phyloP scores from a whole-genome alignment of 2,329 filamentous ascomycete genomes.

The Bipolaris victoriae region DNA sequence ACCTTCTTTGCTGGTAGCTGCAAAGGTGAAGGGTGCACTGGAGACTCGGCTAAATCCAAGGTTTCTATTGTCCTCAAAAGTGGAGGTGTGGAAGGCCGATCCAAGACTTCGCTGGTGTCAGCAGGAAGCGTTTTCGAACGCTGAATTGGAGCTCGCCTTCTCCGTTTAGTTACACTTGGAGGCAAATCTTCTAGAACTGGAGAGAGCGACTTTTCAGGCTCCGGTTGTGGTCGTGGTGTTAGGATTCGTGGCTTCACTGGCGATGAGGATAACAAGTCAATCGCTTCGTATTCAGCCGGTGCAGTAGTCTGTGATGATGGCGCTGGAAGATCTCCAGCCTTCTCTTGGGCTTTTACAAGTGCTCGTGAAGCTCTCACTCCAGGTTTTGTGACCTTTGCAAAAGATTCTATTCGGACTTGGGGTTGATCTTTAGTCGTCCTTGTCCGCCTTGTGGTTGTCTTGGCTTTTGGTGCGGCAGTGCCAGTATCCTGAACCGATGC shows the following conservation, averaged over 20 bases:
- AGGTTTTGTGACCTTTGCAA: constrained; percentile 47
- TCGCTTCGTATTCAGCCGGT: constrained; percentile 12
- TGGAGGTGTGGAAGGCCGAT: constrained; percentile 29
- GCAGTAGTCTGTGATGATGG: constrained; percentile 6
- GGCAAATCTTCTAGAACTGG: constrained; percentile 33
- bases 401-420: constrained; percentile 36
- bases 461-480: constrained; percentile 29
- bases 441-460: constrained; percentile 26
- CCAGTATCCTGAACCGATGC: constrained; percentile 28
- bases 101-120: constrained; percentile 11
- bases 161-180: constrained; percentile 39
- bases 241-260: constrained; percentile 20
- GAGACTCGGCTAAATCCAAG: constrained; percentile 36
- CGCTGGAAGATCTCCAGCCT: not conserved
- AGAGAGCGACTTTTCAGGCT: constrained; percentile 25
- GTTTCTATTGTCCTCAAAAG: constrained; percentile 31
- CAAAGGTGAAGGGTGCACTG: constrained; percentile 31
- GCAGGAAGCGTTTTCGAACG: constrained; percentile 43
- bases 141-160: constrained; percentile 40
- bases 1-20: constrained; percentile 34
- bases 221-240: not conserved
- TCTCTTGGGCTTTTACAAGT: constrained; percentile 29
- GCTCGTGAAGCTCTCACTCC: constrained; percentile 28
- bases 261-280: constrained; percentile 42
- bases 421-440: constrained; percentile 28